A percentile compares a stretch with the other conserved stretches of the same genome.
Evolutionary conservation across 1,284 basidiomycete genomes (phyloP).

Genomic region (Spongispora temasekensis): DNA sequence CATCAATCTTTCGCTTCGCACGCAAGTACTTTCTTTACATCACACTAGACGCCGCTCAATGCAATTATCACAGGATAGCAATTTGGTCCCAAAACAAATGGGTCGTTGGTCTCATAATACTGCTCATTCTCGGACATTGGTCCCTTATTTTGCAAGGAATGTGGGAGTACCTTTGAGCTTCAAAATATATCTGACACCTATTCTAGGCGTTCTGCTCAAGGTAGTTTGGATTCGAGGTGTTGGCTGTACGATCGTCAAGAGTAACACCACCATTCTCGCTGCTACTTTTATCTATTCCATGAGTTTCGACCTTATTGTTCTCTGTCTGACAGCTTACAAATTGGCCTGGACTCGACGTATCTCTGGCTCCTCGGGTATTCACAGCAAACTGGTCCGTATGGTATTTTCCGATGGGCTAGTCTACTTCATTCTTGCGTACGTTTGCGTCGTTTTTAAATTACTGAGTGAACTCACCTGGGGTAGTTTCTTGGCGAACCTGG

Average conservation of each 20-base stretch:
- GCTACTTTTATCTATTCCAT: constrained; percentile 50
- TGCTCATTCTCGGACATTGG: constrained; percentile 39
- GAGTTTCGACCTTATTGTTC: constrained; percentile 47
- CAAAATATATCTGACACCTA: not conserved
- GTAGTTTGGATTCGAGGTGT: constrained; percentile 37
- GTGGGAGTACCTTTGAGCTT: not conserved
- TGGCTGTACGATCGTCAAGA: constrained; percentile 40
- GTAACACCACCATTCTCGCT: constrained; percentile 42
- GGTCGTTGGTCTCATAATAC: constrained; percentile 25
- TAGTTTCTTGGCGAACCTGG: constrained; percentile 36
- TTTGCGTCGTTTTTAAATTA: not conserved
- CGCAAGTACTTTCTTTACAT: constrained; percentile 19
- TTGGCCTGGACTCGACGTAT: constrained; percentile 29
- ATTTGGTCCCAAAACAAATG: constrained; percentile 39
- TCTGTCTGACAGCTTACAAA: constrained; percentile 42
- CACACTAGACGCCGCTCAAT: not conserved
- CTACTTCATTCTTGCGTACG: constrained; percentile 38
- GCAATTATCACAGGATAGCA: constrained; percentile 27
- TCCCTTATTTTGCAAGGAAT: constrained; percentile 37
- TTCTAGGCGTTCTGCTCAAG: constrained; percentile 41
- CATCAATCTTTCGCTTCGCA: constrained; percentile 38
- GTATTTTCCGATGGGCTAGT: constrained; percentile 37
- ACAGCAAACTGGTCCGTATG: constrained; percentile 31
- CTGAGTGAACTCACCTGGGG: not conserved
- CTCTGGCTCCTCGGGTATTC: constrained; percentile 18